These are phyloP conservation scores for Pistacia integerrima DNA, from an alignment of 345 rosid genomes.

Conservation along the genomic window DNA sequence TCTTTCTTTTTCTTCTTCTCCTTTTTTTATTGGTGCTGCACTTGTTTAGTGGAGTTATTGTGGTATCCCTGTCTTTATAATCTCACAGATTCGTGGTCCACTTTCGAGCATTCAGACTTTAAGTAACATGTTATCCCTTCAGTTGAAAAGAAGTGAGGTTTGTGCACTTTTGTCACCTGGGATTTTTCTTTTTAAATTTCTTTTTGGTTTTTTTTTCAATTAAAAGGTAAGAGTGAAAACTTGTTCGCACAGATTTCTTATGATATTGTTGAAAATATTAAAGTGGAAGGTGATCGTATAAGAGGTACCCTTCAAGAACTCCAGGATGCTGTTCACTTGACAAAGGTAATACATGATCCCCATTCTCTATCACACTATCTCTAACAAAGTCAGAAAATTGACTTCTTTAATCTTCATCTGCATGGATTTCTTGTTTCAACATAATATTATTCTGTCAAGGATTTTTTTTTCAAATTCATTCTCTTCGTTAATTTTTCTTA, in stretches of 20 bases:
- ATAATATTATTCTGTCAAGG: neutral
- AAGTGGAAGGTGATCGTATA: conserved; percentile 70
- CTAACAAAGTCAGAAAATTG: neutral
- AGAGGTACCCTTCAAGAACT: conserved; percentile 80
- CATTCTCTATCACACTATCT: neutral
- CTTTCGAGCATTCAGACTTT: conserved; percentile 78
- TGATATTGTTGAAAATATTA: conserved; percentile 82
- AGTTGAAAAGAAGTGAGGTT: conserved; percentile 79
- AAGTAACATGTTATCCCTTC: conserved; percentile 77
- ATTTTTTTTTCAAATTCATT: neutral
- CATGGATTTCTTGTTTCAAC: neutral
- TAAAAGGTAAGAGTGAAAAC: conserved; percentile 2
- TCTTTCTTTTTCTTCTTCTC: neutral
- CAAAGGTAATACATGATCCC: conserved; percentile 53
- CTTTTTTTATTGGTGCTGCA: neutral
- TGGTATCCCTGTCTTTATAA: conserved; percentile 10
- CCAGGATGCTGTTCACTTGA: conserved; percentile 84
- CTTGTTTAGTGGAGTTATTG: conserved; percentile 13
- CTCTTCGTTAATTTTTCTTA: neutral
- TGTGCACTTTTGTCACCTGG: conserved; percentile 18
- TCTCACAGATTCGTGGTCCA: conserved; percentile 75
- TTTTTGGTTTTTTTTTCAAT: neutral
- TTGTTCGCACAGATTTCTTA: conserved; percentile 54
- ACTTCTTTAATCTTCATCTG: neutral
- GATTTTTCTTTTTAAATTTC: conserved; percentile 7